Base-by-base conservation (phyloP, 176 grass and related monocot species). In the Coix lacrymajobi region DNA sequence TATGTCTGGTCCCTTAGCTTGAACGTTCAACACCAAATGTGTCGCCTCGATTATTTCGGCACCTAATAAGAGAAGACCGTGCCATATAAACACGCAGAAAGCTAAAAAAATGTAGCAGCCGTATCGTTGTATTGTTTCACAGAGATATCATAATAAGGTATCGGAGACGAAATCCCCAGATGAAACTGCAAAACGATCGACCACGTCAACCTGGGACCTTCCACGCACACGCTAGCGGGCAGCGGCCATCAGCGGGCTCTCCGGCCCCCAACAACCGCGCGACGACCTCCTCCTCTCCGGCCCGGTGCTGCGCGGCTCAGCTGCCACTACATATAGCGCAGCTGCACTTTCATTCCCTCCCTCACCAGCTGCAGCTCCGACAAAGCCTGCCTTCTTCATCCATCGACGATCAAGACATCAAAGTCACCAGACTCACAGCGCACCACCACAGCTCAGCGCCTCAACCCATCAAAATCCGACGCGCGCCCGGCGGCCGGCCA, bases 201-300 rank as follows among this genome's bases (percentile, higher is more conserved):
- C 85, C 72, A 37, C 15, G 85, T 70, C 79, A 34, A 7, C 67
- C 0, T 4, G 1, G 75, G 79, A 87, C 39, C 75, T 87, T 83
- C 80, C 68, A 43, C 38, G 67, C 75, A 33, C 68, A 79, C 84
- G 75, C 24, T 80, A 69, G 5, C 30, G 26, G 26, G 12, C 26
- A 13, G 0, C 61, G 46, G n/a, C n/a, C n/a, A n/a, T n/a, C n/a
- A n/a, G n/a, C n/a, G 3, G 49, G 56, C 56, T 15, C 60, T 31
- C 28, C 61, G 61, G 5, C 6, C 1, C 19, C 68, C 88, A 87
- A 79, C 88, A 87, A 90, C 88, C 88, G 48, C 67, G 13, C 6
- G 29, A 38, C 5, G 54, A 58, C 54, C 54, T 25, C 52, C 52
- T 56, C 49, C 8, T 57, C 16, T 6, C 20, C 11, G 20, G n/a